A percentile compares a stretch with the other conserved stretches of the same genome.
phyloP scores from a whole-genome alignment of 2,329 filamentous ascomycete genomes.

The Talaromyces rugulosus region DNA sequence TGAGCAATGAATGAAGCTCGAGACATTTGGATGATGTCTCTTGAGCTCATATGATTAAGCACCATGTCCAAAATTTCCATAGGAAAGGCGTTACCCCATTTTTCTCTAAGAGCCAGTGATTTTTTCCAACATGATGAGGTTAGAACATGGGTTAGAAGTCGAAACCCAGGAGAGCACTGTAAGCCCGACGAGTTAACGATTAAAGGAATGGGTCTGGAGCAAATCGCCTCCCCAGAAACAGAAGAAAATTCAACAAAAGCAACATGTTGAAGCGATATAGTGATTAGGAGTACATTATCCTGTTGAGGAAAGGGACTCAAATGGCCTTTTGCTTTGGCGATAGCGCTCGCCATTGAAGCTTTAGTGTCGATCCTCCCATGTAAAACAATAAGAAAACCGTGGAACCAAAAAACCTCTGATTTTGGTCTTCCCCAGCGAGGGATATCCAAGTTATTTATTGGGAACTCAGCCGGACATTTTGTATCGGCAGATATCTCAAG shows the following conservation, averaged over 20 bases:
- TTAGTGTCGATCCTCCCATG: conserved; percentile 13
- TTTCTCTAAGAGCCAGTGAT: conserved; percentile 15
- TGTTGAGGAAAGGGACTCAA: neutral
- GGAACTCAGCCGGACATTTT: conserved; percentile 14
- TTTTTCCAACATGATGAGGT: conserved; percentile 21
- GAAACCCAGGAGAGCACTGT: conserved; percentile 23
- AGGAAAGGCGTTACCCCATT: conserved; percentile 15
- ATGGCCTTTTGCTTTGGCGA: neutral
- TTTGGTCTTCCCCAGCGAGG: conserved; percentile 2
- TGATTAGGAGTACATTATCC: neutral
- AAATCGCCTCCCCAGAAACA: too few species aligned
- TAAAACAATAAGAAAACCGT: conserved; percentile 14
- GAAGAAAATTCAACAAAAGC: neutral
- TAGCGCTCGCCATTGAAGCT: conserved; percentile 5
- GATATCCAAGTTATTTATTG: conserved; percentile 11
- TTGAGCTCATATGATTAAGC: conserved; percentile 9
- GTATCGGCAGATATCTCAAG: conserved; percentile 16
- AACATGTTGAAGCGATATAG: neutral
- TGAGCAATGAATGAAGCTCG: conserved; percentile 19
- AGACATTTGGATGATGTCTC: conserved; percentile 20
- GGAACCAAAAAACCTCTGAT: conserved; percentile 1
- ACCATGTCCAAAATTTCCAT: neutral
- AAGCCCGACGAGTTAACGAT: conserved; percentile 16
- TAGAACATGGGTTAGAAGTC: conserved; percentile 18
- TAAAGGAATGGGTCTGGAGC: conserved; percentile 14